Evolutionary conservation across 257 asterid genomes (phyloP).

Genomic region (Mentha longifolia): DNA sequence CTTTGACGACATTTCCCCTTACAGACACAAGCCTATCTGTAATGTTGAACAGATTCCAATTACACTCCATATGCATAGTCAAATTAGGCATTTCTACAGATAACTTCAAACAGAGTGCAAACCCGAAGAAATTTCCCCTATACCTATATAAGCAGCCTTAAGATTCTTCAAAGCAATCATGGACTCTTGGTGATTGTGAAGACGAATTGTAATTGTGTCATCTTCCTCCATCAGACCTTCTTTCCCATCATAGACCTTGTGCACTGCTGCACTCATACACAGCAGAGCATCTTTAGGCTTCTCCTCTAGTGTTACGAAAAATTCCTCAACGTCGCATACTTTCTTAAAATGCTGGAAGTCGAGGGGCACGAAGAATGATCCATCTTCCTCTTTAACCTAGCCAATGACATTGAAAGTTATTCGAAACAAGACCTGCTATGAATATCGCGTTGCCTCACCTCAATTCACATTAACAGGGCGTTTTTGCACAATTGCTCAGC

Average conservation of each 20-base stretch:
- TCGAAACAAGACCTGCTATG: neutral
- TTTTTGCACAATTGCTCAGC: neutral
- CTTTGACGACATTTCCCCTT: slow-evolving; percentile 85
- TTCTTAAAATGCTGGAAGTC: slow-evolving; percentile 82
- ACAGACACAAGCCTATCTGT: slow-evolving; percentile 89
- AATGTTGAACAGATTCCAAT: slow-evolving; percentile 30
- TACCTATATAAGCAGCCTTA: slow-evolving; percentile 99
- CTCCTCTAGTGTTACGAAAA: slow-evolving; percentile 60
- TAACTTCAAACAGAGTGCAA: slow-evolving; percentile 13
- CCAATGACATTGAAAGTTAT: slow-evolving; percentile 28
- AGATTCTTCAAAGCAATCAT: slow-evolving; percentile 91
- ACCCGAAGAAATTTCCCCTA: slow-evolving; percentile 21
- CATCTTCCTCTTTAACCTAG: slow-evolving; percentile 77
- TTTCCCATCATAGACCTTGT: slow-evolving; percentile 62
- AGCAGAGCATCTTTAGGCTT: slow-evolving; percentile 78
- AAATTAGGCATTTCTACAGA: slow-evolving; percentile 32
- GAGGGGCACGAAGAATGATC: slow-evolving; percentile 58
- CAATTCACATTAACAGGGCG: neutral
- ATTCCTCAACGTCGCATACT: slow-evolving; percentile 56
- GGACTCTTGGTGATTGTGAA: slow-evolving; percentile 79
- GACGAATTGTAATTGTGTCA: slow-evolving; percentile 69
- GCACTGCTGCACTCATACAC: slow-evolving; percentile 86
- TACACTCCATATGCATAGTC: slow-evolving; percentile 26
- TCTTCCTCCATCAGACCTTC: slow-evolving; percentile 44
- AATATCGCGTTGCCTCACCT: neutral